Conservation (phyloP, 2,329 filamentous ascomycete species). For the Endoconidiophora polonica region DNA sequence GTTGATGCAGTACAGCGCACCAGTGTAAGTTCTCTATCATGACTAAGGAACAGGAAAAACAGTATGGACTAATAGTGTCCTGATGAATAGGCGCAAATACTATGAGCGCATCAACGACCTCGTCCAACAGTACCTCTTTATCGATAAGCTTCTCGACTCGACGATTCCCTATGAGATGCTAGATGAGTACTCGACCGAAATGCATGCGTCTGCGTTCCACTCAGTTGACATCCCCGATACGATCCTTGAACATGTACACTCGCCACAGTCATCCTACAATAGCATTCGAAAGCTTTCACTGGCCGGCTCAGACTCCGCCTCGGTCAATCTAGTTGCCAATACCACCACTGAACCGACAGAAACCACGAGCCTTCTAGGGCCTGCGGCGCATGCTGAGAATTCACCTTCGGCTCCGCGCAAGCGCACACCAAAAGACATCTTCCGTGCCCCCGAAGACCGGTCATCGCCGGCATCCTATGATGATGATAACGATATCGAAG, state of each 20-base stretch:
- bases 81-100: conserved; percentile 48
- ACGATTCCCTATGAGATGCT: conserved; percentile 83
- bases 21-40: conserved; percentile 33
- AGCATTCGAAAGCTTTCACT: conserved; percentile 18
- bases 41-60: neutral
- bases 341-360: conserved; percentile 14
- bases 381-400: conserved; percentile 19
- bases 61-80: neutral
- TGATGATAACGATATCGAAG: conserved; percentile 27
- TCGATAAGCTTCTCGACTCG: conserved; percentile 78
- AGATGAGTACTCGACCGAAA: conserved; percentile 62
- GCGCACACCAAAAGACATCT: conserved; percentile 72
- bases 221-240: conserved; percentile 50
- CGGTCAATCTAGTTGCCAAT: conserved; percentile 19
- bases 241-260: conserved; percentile 41
- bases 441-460: conserved; percentile 48
- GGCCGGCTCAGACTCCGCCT: neutral
- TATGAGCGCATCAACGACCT: conserved; percentile 81
- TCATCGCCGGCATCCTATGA: conserved; percentile 28
- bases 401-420: conserved; percentile 36
- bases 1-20: conserved; percentile 51
- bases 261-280: conserved; percentile 17
- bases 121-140: conserved; percentile 84
- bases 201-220: conserved; percentile 36
- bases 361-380: conserved; percentile 12